These are phyloP conservation scores for Allomyces javanicus DNA, from an alignment of 192 early-diverging fungal species.

Conservation along the genomic window DNA sequence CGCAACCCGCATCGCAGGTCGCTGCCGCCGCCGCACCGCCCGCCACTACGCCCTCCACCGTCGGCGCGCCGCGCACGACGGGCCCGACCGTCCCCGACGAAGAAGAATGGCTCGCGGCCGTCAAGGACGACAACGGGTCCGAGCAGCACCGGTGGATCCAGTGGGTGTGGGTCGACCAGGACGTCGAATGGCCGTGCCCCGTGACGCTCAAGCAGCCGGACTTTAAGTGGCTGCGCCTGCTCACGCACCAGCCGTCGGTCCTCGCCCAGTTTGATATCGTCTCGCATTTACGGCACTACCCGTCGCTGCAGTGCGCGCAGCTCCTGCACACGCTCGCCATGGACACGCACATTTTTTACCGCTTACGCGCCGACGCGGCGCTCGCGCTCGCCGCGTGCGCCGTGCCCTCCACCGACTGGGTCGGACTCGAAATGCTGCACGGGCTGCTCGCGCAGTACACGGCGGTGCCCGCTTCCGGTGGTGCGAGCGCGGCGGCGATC, in stretches of 20 bases:
- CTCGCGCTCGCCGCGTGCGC: background rate
- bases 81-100: background rate
- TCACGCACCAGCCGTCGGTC: background rate
- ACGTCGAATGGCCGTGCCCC: conserved; percentile 78
- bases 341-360: background rate
- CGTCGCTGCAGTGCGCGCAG: background rate
- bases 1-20: conserved; percentile 8
- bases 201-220: conserved; percentile 72
- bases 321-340: background rate
- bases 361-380: background rate
- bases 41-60: background rate
- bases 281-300: background rate
- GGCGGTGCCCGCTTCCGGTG: background rate
- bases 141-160: conserved; percentile 52
- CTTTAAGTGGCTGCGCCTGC: conserved; percentile 59
- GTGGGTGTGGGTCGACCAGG: conserved; percentile 90
- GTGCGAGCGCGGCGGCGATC: background rate
- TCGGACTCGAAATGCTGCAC: background rate
- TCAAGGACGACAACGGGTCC: background rate
- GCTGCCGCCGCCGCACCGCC: background rate
- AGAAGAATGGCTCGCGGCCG: background rate
- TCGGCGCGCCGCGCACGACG: too few species aligned
- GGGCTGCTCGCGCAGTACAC: background rate
- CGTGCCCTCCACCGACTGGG: background rate
- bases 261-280: background rate